phyloP scores from a whole-genome alignment of 176 grass and related monocot species.

The Thalia dealbata region DNA sequence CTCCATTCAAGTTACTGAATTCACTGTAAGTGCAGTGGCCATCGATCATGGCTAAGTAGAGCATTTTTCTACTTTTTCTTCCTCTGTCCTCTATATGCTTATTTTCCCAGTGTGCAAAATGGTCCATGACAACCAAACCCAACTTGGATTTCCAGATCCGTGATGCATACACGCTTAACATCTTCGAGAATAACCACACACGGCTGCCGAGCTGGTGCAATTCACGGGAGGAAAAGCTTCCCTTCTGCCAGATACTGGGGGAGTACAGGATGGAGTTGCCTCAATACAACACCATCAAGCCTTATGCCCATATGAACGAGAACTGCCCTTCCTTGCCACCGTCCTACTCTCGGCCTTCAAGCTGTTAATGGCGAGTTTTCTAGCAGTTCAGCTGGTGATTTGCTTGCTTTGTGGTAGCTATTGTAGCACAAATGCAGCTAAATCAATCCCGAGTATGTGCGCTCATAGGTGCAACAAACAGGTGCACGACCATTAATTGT shows the following conservation, averaged over 20 bases:
- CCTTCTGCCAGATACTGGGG: conserved; percentile 85
- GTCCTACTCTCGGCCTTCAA: conserved; percentile 42
- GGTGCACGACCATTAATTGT: neutral
- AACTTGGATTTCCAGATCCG: conserved; percentile 36
- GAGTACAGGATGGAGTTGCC: conserved; percentile 93
- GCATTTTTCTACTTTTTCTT: neutral
- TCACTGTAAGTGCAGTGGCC: conserved; percentile 65
- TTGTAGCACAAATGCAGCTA: neutral
- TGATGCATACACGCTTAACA: conserved; percentile 91
- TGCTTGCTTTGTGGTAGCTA: neutral
- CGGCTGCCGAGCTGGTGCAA: conserved; percentile 76
- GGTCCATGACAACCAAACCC: neutral
- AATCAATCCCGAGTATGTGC: neutral
- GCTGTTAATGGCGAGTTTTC: conserved; percentile 35
- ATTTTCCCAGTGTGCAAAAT: neutral
- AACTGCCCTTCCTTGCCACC: conserved; percentile 87
- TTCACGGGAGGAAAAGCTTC: conserved; percentile 34
- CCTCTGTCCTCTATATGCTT: neutral
- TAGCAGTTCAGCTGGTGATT: neutral
- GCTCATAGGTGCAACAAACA: neutral
- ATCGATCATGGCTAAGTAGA: neutral
- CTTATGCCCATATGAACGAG: conserved; percentile 84
- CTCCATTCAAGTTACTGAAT: conserved; percentile 88
- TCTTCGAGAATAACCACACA: conserved; percentile 56
- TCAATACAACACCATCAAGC: conserved; percentile 72